Percentiles rank a stretch among this genome's conserved stretches.
phyloP scores from a whole-genome alignment of 2,329 filamentous ascomycete species.

The Lachnum nothofagi region DNA sequence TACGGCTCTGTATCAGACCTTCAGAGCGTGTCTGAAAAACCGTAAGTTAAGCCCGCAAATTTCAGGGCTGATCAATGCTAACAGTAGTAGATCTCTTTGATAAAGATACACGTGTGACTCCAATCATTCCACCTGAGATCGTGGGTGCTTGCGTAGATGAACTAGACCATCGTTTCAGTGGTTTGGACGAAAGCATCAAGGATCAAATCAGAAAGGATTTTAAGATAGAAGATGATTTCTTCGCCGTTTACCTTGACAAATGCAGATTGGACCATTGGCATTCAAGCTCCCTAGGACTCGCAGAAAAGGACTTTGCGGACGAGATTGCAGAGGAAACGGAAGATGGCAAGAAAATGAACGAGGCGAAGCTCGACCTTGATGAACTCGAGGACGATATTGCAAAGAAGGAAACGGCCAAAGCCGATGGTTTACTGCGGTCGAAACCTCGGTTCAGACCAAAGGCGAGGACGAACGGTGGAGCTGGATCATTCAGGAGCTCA shows the following conservation, averaged over 20 bases:
- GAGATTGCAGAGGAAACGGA: constrained; percentile 29
- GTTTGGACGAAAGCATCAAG: constrained; percentile 58
- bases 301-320: constrained; percentile 35
- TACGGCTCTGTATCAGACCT: constrained; percentile 65
- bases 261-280: constrained; percentile 68
- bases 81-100: constrained; percentile 36
- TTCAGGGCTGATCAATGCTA: constrained; percentile 24
- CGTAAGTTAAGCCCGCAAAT: constrained; percentile 48
- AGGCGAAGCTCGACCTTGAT: constrained; percentile 20
- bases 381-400: constrained; percentile 27
- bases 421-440: constrained; percentile 22
- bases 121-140: constrained; percentile 48
- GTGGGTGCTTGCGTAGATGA: constrained; percentile 57
- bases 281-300: constrained; percentile 36
- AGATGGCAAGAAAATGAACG: constrained; percentile 21
- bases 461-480: constrained; percentile 13
- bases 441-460: constrained; percentile 22
- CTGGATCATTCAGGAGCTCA: constrained; percentile 16
- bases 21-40: constrained; percentile 58
- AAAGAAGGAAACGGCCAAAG: constrained; percentile 27
- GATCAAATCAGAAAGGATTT: constrained; percentile 67
- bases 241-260: constrained; percentile 62
- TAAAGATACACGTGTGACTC: constrained; percentile 39
- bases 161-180: constrained; percentile 55
- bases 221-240: constrained; percentile 62